These are phyloP conservation scores for Atalantia buxifolia DNA, from an alignment of 345 rosid species.

Conservation along the genomic window DNA sequence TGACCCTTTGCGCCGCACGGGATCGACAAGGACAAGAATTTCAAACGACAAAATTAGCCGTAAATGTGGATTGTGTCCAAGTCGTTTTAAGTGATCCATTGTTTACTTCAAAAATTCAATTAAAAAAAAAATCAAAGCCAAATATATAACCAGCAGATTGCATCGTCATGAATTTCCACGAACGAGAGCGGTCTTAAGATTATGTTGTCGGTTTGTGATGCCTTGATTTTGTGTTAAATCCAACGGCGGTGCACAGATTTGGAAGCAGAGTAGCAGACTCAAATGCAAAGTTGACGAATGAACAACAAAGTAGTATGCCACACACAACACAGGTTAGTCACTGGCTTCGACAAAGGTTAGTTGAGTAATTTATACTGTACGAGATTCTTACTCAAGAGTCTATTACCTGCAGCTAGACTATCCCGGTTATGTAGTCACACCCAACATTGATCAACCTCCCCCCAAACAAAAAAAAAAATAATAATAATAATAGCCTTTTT, in stretches of 20 bases:
- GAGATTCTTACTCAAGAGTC: neutral
- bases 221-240: neutral
- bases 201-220: neutral
- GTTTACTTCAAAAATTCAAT: no score
- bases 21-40: neutral
- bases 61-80: neutral
- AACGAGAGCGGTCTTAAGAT: neutral
- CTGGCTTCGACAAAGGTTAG: neutral
- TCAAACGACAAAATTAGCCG: neutral
- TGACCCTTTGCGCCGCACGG: neutral
- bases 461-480: fast-evolving
- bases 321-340: neutral
- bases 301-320: neutral
- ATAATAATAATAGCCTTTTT: no score
- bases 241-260: neutral
- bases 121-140: no score
- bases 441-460: neutral
- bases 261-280: no score
- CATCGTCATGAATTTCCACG: neutral
- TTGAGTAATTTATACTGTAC: neutral
- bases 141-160: neutral
- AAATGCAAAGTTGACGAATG: neutral
- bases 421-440: neutral
- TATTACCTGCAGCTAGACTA: neutral
- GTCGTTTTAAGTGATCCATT: no score